Evolutionary conservation across 371 early-diverging fungal species (phyloP), one percentile per base, ranked within the genome.

Genomic region (Fennellomyces sp.): DNA sequence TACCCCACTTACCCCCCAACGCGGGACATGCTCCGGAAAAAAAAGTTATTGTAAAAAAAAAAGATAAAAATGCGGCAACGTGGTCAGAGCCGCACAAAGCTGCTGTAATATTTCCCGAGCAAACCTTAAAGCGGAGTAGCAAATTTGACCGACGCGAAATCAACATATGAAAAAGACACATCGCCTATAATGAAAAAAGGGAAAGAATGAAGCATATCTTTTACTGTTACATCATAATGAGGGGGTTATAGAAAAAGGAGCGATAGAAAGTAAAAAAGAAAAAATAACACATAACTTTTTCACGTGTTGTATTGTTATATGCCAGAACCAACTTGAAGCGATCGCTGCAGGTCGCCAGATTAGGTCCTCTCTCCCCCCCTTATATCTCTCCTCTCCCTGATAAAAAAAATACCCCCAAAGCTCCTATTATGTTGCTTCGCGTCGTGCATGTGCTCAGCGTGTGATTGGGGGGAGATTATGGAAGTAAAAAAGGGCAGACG

Each of bases 371-470:
- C 27, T 15, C 35, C 38, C 17, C 35, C 42, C 27, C 56, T 41
- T 38, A 8, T 41, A 8, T 56, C 29, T 38, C 19, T 35, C 39
- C 13, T 23, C 54, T 30, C 33, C 33, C 25, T 23, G 19, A 33
- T 51, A 51, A 15, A 42, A 25, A n/a, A n/a, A n/a, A n/a, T n/a
- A n/a, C n/a, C n/a, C n/a, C n/a, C n/a, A n/a, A n/a, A 39, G 10
- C 39, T 39, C 39, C 39, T 39, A 39, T 15, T 5, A 11, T 45
- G 45, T 45, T 45, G 45, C 12, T 41, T 30, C 29, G 39, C 41
- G 42, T 35, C 35, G 28, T 56, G 36, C 56, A 56, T 56, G 56
- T 56, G 56, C 56, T 56, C 36, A 36, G 56, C 56, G 56, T 56
- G 29, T 41, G 41, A 56, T 25, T 4, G 58, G 36, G 36, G 13